Evolutionary conservation across 192 early-diverging fungal species (phyloP).

Genomic region (Entophlyctis luteolus): DNA sequence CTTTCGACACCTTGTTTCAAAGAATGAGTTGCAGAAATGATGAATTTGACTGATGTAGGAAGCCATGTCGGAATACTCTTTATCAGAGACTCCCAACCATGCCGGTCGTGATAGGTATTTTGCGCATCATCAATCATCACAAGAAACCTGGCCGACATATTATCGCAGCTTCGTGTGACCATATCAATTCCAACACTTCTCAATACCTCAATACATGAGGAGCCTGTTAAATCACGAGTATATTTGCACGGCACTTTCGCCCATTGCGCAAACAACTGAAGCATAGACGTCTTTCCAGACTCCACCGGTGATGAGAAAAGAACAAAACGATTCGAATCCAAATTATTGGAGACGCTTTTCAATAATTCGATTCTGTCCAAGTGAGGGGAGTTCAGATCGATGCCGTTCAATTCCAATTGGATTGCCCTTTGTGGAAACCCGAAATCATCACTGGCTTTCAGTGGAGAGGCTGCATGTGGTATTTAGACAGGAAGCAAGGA

Average conservation of each 20-base stretch:
- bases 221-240: background rate
- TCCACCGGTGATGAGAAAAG: background rate
- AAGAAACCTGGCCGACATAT: background rate
- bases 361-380: too few relatives aligned
- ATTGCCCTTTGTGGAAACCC: background rate
- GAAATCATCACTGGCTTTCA: background rate
- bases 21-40: constrained; percentile 1
- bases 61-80: background rate
- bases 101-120: background rate
- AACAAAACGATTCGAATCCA: background rate
- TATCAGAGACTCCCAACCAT: background rate
- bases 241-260: background rate
- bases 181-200: background rate
- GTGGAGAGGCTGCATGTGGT: too few relatives aligned
- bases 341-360: background rate
- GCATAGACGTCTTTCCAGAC: constrained; percentile 7
- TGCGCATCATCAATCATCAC: background rate
- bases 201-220: background rate
- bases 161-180: background rate
- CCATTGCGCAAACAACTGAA: background rate
- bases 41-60: background rate
- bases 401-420: too few relatives aligned
- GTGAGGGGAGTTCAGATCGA: too few relatives aligned
- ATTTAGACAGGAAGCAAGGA: too few relatives aligned
- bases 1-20: background rate